Base-by-base conservation (phyloP, 2,329 filamentous ascomycete species). In the Xylariaceae sp. region DNA sequence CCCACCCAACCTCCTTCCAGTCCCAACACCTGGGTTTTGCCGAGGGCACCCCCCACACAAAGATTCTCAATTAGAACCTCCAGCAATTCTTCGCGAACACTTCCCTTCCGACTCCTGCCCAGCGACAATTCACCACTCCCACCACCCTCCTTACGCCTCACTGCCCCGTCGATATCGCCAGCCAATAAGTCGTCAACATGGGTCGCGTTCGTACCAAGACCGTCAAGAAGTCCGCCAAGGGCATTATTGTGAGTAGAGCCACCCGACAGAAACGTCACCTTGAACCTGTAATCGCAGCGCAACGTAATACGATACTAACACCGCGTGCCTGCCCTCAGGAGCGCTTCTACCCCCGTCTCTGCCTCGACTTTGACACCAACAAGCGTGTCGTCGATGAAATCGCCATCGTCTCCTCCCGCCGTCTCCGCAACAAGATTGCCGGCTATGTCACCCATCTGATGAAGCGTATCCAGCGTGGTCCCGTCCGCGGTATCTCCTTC, bases 321-420 rank as follows among this genome's bases (percentile, higher is more conserved):
- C 22, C 4, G 22, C 4, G 4, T 27, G 22, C 22, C 22, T 27
- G 4, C 7, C 22, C 22, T 5, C 33, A 36, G 33, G 33, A 36
- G 33, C 33, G 33, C 12, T 36, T 94, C 83, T 95, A 95, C 81
- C 94, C 94, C 72, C 90, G 90, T 79, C 83, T 99, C 75, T 96
- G 91, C 61, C 89, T 97, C 71, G 94, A 99, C 82, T 99, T 99
- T 81, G 94, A 99, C 87, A 96, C 89, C 85, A 96, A 96, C 88
- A 96, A 96, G 89, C 84, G 90, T 70, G 95, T 97, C 71, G 97
- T 94, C 82, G 94, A 97, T 90, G 94, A 99, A 81, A 94, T 99
- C 68, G 94, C 94, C 71, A 95, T 99, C 77, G 99, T 99, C 73
- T 90, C 94, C 66, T 95, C 88, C 68, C 99, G 99, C 89, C 87